Conservation (phyloP, 1,284 basidiomycete genomes). For the Termitomyces sp. region DNA sequence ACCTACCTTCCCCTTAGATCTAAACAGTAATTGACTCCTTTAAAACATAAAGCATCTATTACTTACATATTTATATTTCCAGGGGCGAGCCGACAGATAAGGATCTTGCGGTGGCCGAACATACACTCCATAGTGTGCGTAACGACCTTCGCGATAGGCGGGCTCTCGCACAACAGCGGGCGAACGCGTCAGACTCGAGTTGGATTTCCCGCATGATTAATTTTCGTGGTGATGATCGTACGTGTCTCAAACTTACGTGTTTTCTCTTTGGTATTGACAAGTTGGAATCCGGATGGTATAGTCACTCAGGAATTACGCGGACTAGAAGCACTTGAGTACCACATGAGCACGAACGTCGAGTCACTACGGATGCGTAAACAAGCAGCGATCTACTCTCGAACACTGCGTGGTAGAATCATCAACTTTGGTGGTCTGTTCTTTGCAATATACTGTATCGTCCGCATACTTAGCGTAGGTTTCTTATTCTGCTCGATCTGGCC, state of each 20-base stretch:
- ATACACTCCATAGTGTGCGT: conserved; percentile 47
- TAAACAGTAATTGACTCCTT: conserved; percentile 16
- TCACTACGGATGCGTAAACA: conserved; percentile 44
- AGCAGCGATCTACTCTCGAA: conserved; percentile 45
- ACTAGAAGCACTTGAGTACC: conserved; percentile 59
- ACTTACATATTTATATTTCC: neutral
- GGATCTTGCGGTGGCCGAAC: conserved; percentile 44
- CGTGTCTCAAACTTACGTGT: conserved; percentile 16
- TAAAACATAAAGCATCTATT: neutral
- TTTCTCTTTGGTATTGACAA: neutral
- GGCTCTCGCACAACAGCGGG: conserved; percentile 30
- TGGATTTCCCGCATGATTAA: conserved; percentile 47
- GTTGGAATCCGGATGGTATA: conserved; percentile 12
- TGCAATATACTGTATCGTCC: conserved; percentile 63
- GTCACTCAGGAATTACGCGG: conserved; percentile 55
- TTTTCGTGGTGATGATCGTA: conserved; percentile 45
- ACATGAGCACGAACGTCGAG: conserved; percentile 60
- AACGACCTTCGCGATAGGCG: conserved; percentile 41
- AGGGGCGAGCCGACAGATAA: conserved; percentile 40
- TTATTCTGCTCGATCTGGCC: neutral
- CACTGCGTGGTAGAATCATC: conserved; percentile 49
- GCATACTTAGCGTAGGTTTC: conserved; percentile 57
- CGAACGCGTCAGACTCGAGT: conserved; percentile 25
- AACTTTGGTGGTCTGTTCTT: conserved; percentile 48
- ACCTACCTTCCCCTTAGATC: conserved; percentile 31